Conservation (phyloP, 2,329 filamentous ascomycete genomes). For the Mariannaea elegans region DNA sequence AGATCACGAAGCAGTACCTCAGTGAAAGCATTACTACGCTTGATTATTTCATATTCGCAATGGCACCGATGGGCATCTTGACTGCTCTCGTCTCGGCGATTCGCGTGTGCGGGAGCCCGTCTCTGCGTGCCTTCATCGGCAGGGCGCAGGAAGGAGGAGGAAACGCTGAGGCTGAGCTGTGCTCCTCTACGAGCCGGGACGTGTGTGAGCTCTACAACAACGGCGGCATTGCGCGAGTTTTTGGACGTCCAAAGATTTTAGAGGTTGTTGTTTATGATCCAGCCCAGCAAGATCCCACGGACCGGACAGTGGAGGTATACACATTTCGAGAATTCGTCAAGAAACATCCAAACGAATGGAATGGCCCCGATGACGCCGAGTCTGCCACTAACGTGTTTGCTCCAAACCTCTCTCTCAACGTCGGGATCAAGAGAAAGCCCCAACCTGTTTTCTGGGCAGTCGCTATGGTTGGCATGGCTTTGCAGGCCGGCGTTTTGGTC, state of each 20-base stretch:
- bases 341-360: not conserved
- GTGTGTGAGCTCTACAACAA: conserved; percentile 51
- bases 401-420: conserved; percentile 13
- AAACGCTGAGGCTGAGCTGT: conserved; percentile 49
- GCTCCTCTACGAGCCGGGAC: conserved; percentile 50
- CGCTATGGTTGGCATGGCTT: not conserved
- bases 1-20: conserved; percentile 50
- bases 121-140: conserved; percentile 50
- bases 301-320: not conserved
- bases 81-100: conserved; percentile 47
- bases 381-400: not conserved
- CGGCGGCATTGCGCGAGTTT: conserved; percentile 42
- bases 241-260: conserved; percentile 46
- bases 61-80: conserved; percentile 51
- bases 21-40: conserved; percentile 42
- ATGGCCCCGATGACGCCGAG: not conserved
- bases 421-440: conserved; percentile 12
- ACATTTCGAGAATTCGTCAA: not conserved
- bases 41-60: conserved; percentile 47
- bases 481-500: not conserved
- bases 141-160: conserved; percentile 47
- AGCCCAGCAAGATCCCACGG: not conserved
- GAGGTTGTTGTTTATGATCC: conserved; percentile 41
- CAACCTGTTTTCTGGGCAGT: not conserved
- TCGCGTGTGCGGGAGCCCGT: conserved; percentile 42